Evolutionary conservation across 768 basidiomycete genomes (phyloP), one percentile per base, ranked within the genome.

Genomic region (Panellus pusillus): DNA sequence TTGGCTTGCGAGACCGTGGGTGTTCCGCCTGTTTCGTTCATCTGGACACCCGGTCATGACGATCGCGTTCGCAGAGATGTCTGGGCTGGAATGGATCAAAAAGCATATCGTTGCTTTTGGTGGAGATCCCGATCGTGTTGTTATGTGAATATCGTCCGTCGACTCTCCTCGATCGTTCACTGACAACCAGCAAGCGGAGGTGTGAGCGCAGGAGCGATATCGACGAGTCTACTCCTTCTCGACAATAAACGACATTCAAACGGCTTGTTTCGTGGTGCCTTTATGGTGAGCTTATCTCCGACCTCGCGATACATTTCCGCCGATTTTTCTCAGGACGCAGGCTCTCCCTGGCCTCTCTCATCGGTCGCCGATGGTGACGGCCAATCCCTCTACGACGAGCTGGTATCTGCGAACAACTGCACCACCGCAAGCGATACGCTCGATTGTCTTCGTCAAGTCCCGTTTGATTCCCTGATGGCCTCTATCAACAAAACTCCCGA

Each of bases 1-100:
- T 77, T 1, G 81, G 82, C 8, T 60, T 83, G 11, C 67, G 64
- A 52, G 82, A 84, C 61, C 78, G 76, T 77, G 57, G 58, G 72
- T 72, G 14, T 13, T 49, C 32, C 13, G 59, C 31, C 3, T 35
- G 32, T 35, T 3, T 35, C 32, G 32, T 11, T 7, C 9, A 24
- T 6, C 24, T 6, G 32, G 9, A 4, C 11, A 24, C 24, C 24
- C 24, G 32, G 9, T 35, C 11, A 11, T 35, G 32, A 35, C 32
- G 14, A 9, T 3, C 14, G 3, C 11, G 14, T 35, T 35, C 24
- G 24, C 35, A 53, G 52, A 54, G 14, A 47, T 47, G 2, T 27
- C n/a, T 9, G 72, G 73, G 9, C 47, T 75, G 7, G 51, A 71
- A 20, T 77, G 72, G 74, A 61, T 76, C 0, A 67, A 69, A 43